Evolutionary conservation across 192 early-diverging fungal genomes (phyloP).

Genomic region (Coemansia sp.): DNA sequence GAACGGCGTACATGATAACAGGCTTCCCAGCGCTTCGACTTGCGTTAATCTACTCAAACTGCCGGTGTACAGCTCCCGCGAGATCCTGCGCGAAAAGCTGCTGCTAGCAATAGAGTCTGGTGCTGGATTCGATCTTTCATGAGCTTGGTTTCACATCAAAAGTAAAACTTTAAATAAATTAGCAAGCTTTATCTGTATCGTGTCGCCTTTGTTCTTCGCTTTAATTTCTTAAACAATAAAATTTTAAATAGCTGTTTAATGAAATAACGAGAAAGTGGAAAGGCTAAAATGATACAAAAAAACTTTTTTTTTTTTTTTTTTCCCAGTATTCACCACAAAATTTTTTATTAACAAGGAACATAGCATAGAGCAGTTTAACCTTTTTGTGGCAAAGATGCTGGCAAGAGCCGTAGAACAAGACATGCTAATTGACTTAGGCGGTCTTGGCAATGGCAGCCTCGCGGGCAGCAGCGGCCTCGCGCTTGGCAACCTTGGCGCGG

Average conservation of each 20-base stretch:
- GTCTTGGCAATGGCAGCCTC: slow-evolving; percentile 25
- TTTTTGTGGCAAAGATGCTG: not conserved
- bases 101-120: slow-evolving; percentile 82
- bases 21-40: slow-evolving; percentile 80
- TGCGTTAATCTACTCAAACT: slow-evolving; percentile 93
- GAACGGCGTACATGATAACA: slow-evolving; percentile 56
- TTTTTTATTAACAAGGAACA: slow-evolving; percentile 4
- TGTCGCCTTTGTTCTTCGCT: no score
- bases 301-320: not conserved
- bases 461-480: slow-evolving; percentile 60
- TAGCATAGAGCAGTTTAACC: not conserved
- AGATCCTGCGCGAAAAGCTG: slow-evolving; percentile 69
- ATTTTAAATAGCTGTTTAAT: no score
- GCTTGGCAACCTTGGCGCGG: slow-evolving; percentile 78
- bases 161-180: not conserved
- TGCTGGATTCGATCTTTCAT: slow-evolving; percentile 91
- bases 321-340: not conserved
- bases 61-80: slow-evolving; percentile 68
- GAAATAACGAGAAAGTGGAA: no score
- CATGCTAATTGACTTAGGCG: slow-evolving; percentile 10
- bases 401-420: not conserved
- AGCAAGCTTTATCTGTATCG: no score
- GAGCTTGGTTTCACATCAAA: slow-evolving; percentile 5
- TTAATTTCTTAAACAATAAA: no score
- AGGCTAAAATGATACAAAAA: no score